Evolutionary conservation across 352 stramenopile genomes (phyloP).

Genomic region (Albugo candida): DNA sequence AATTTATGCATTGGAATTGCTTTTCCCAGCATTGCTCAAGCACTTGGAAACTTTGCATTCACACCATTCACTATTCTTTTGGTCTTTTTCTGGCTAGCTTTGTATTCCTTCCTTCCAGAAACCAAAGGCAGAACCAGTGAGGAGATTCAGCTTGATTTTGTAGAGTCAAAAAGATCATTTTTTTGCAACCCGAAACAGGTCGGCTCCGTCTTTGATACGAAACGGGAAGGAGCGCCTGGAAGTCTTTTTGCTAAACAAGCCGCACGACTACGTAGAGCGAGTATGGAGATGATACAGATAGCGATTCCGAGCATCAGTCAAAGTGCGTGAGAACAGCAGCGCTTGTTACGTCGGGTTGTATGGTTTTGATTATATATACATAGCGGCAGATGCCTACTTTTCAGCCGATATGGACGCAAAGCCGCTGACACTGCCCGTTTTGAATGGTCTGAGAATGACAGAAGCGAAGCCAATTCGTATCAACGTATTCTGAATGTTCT

Average conservation of each 20-base stretch:
- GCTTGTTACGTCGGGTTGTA: too few species aligned
- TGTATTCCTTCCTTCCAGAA: constrained; percentile 19
- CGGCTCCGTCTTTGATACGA: too few species aligned
- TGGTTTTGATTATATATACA: too few species aligned
- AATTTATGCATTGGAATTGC: constrained; percentile 17
- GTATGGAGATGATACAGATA: too few species aligned
- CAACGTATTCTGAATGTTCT: not conserved
- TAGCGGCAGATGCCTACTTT: too few species aligned
- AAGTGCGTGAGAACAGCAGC: too few species aligned
- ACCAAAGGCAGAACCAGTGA: constrained; percentile 18
- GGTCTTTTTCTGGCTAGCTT: constrained; percentile 15
- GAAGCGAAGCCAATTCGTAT: constrained; percentile 21
- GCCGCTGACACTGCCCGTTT: constrained; percentile 39
- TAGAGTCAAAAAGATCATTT: not conserved
- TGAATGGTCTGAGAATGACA: constrained; percentile 30
- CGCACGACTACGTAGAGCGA: too few species aligned
- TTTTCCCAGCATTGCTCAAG: constrained; percentile 15
- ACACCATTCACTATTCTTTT: constrained; percentile 17
- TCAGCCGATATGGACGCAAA: not conserved
- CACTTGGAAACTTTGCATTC: constrained; percentile 18
- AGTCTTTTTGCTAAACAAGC: too few species aligned
- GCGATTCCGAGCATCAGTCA: too few species aligned
- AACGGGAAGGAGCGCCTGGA: too few species aligned
- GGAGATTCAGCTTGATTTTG: constrained; percentile 22
- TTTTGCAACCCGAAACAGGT: too few species aligned